Conservation (phyloP, 2,329 filamentous ascomycete species). For the Metarhizium humberi region DNA sequence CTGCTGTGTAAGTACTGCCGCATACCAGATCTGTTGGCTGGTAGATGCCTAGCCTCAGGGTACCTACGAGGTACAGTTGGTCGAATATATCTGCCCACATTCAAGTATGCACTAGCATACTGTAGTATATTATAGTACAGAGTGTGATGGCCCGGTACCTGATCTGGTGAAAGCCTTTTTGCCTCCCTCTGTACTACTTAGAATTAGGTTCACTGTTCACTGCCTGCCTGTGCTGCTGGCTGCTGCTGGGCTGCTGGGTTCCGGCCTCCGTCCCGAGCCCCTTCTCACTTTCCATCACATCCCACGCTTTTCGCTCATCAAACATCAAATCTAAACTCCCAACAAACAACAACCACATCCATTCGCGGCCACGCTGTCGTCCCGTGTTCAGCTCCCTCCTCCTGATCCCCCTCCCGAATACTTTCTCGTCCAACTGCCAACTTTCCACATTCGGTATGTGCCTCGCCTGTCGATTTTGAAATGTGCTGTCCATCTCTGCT, state of each 20-base stretch:
- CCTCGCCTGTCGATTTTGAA: slow-evolving; percentile 6
- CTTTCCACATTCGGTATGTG: slow-evolving; percentile 7
- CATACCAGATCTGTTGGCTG: no score
- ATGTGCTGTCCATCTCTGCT: slow-evolving; percentile 7
- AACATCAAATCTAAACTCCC: slow-evolving; percentile 18
- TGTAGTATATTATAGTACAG: no score
- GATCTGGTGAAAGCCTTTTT: no score
- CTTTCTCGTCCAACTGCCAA: not conserved
- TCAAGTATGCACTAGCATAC: no score
- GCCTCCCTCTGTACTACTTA: no score
- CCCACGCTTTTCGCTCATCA: slow-evolving; percentile 22
- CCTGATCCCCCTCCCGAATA: not conserved
- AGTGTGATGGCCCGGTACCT: no score
- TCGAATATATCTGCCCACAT: no score
- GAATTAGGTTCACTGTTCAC: no score
- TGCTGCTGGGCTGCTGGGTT: slow-evolving; percentile 1
- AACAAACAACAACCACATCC: slow-evolving; percentile 13
- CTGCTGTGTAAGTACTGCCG: no score
- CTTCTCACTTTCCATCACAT: slow-evolving; percentile 21
- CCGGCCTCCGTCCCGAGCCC: slow-evolving; percentile 17
- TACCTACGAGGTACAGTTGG: no score
- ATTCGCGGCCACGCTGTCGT: slow-evolving; percentile 9
- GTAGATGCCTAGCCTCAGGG: no score
- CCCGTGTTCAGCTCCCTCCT: slow-evolving; percentile 9
- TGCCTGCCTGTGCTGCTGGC: not conserved